phyloP scores from a whole-genome alignment of 257 asterid genomes.

The Lithospermum erythrorhizon region DNA sequence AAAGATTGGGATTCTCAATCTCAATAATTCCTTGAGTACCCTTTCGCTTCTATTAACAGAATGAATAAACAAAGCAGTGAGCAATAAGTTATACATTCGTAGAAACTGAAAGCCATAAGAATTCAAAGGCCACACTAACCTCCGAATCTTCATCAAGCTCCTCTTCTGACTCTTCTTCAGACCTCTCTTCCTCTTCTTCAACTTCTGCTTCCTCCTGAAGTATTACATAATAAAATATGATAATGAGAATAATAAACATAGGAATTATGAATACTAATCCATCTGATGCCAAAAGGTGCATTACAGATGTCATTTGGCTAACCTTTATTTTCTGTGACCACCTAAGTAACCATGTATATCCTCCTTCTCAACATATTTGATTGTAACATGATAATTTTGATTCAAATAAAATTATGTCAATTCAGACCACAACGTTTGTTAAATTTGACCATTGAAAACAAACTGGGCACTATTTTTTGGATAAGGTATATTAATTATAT shows the following conservation, averaged over 20 bases:
- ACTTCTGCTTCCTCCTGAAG: slow-evolving; percentile 53
- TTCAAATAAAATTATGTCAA: too few species aligned
- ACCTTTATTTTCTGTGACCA: background rate
- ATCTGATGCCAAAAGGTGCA: background rate
- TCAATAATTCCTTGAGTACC: slow-evolving; percentile 72
- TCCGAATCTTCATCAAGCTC: slow-evolving; percentile 54
- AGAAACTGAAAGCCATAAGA: slow-evolving; percentile 1
- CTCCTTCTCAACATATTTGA: too few species aligned
- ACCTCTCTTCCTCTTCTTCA: slow-evolving; percentile 50
- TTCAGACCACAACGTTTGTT: too few species aligned
- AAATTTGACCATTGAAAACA: too few species aligned
- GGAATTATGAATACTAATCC: background rate
- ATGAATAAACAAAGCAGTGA: slow-evolving; percentile 13
- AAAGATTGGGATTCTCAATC: slow-evolving; percentile 74
- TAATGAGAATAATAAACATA: background rate
- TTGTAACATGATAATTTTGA: too few species aligned
- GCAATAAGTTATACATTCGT: background rate
- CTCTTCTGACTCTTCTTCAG: slow-evolving; percentile 74
- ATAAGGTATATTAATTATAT: too few species aligned
- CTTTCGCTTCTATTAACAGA: slow-evolving; percentile 50
- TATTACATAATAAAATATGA: slow-evolving; percentile 1
- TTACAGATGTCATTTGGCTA: background rate
- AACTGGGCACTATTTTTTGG: too few species aligned
- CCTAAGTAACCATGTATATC: too few species aligned
- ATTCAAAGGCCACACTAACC: slow-evolving; percentile 25